Percentiles rank a stretch among this genome's conserved stretches.
phyloP scores from a whole-genome alignment of 2,329 filamentous ascomycete genomes.

The Lecanicillium sp. region DNA sequence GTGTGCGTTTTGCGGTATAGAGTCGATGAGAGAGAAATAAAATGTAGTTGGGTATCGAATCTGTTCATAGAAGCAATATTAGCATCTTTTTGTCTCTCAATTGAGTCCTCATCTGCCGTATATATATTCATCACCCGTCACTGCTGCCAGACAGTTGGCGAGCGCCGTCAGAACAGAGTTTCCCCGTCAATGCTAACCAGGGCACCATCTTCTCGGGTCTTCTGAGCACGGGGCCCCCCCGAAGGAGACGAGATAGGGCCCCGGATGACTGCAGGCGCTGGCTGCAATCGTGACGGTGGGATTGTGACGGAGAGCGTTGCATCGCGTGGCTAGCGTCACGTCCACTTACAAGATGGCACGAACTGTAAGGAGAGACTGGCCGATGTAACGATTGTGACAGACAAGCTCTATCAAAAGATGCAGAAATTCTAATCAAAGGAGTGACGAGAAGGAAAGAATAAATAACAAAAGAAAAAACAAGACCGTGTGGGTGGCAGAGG shows the following conservation, averaged over 20 bases:
- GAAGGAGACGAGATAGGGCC: background rate
- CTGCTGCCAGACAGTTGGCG: background rate
- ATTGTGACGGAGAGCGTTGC: background rate
- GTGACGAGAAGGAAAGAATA: background rate
- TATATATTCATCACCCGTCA: too few species aligned
- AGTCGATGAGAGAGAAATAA: too few species aligned
- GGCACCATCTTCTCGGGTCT: background rate
- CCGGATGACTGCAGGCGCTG: too few species aligned
- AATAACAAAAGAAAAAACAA: background rate
- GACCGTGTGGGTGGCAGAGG: background rate
- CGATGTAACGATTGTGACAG: background rate
- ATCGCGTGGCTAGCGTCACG: background rate
- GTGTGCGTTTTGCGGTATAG: too few species aligned
- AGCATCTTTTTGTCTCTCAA: too few species aligned
- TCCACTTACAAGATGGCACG: constrained; percentile 3
- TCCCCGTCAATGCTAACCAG: background rate
- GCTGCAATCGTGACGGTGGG: background rate
- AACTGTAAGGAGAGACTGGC: background rate
- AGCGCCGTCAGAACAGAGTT: background rate
- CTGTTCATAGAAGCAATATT: too few species aligned
- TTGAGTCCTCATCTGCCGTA: too few species aligned
- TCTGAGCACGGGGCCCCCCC: background rate
- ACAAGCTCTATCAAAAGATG: background rate
- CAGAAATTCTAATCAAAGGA: background rate
- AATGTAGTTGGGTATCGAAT: too few species aligned